Percentiles rank a stretch among this genome's conserved stretches.
Evolutionary conservation across 352 stramenopile species (phyloP).

Genomic region (Pythium periplocum): DNA sequence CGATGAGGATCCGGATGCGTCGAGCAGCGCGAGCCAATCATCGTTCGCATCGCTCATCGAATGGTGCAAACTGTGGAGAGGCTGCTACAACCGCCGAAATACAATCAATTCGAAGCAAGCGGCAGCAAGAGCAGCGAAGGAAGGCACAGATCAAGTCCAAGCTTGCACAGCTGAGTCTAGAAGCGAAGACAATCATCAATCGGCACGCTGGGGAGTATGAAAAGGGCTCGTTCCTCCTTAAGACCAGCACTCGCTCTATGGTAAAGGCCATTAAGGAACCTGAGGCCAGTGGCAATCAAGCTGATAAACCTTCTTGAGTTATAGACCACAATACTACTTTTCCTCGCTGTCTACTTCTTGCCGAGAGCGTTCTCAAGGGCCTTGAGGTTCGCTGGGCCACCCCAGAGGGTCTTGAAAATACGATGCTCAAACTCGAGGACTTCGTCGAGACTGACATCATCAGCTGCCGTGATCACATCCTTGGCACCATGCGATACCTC

Average conservation of each 20-base stretch:
- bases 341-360: constrained; percentile 26
- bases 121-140: constrained; percentile 1
- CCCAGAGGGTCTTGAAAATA: constrained; percentile 69
- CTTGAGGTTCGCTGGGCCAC: constrained; percentile 65
- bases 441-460: constrained; percentile 61
- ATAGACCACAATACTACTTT: too few species aligned
- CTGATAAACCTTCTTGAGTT: not conserved
- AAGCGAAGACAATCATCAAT: constrained; percentile 24
- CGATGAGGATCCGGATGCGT: too few species aligned
- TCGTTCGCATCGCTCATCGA: too few species aligned
- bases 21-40: too few species aligned
- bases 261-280: too few species aligned
- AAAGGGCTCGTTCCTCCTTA: constrained; percentile 40
- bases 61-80: too few species aligned
- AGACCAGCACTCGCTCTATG: not conserved
- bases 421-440: constrained; percentile 56
- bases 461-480: constrained; percentile 57
- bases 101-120: not conserved
- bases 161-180: constrained; percentile 18
- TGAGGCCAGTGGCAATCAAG: not conserved
- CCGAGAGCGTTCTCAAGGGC: constrained; percentile 45
- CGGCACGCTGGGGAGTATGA: constrained; percentile 25
- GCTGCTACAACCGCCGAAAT: too few species aligned
- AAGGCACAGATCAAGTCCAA: constrained; percentile 11
- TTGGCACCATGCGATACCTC: constrained; percentile 71